A percentile compares a stretch with the other conserved stretches of the same genome.
Evolutionary conservation across 108 stramenopile species (phyloP).

Genomic region (Conticribra weissflogii): DNA sequence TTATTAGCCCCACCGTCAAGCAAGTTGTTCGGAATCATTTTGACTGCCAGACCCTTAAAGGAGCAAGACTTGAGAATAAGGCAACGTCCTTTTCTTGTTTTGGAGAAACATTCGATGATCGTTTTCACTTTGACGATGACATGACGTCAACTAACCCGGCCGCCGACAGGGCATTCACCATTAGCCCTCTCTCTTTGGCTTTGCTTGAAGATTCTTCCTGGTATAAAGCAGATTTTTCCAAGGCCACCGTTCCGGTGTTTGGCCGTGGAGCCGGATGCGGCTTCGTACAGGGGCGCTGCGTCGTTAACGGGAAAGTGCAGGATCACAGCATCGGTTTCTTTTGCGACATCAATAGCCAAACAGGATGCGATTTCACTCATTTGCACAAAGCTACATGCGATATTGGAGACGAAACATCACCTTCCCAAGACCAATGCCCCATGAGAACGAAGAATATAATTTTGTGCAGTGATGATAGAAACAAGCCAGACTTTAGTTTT

Average conservation of each 20-base stretch:
- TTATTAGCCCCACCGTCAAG: constrained; percentile 49
- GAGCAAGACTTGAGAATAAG: constrained; percentile 40
- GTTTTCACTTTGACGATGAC: constrained; percentile 52
- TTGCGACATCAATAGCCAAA: constrained; percentile 18
- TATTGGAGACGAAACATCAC: constrained; percentile 11
- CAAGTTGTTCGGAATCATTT: constrained; percentile 54
- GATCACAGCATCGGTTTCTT: constrained; percentile 30
- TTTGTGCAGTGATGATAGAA: constrained; percentile 22
- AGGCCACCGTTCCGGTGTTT: constrained; percentile 38
- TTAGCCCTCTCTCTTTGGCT: constrained; percentile 49
- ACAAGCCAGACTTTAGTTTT: constrained; percentile 8
- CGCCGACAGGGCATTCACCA: constrained; percentile 36
- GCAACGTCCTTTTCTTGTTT: constrained; percentile 49
- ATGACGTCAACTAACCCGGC: constrained; percentile 18
- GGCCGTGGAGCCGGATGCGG: constrained; percentile 54
- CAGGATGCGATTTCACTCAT: constrained; percentile 38
- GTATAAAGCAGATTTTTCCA: constrained; percentile 66
- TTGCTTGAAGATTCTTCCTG: constrained; percentile 54
- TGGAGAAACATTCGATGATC: constrained; percentile 55
- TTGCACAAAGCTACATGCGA: constrained; percentile 39
- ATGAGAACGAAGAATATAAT: constrained; percentile 42
- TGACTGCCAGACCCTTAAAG: constrained; percentile 46
- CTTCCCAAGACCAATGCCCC: constrained; percentile 35
- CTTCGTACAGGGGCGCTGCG: constrained; percentile 54
- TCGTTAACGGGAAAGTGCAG: constrained; percentile 56